Conservation (phyloP, 2,329 filamentous ascomycete genomes). For the Diaporthe velutina region DNA sequence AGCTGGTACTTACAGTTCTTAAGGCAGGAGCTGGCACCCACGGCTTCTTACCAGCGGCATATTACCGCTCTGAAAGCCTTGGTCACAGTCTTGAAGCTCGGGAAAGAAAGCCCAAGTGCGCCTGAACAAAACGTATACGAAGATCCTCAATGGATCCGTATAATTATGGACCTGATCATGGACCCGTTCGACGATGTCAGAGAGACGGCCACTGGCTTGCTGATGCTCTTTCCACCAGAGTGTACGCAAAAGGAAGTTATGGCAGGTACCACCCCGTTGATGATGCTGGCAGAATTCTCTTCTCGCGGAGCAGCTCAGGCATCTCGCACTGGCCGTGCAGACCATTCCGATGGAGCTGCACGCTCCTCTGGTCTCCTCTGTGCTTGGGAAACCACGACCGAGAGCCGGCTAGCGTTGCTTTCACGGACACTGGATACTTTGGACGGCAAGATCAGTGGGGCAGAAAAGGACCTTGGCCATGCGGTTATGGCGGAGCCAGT, state of each 20-base stretch:
- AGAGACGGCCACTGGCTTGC: conserved; percentile 64
- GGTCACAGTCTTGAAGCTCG: conserved; percentile 75
- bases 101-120: conserved; percentile 63
- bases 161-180: conserved; percentile 82
- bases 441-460: conserved; percentile 73
- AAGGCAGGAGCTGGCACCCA: conserved; percentile 79
- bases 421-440: conserved; percentile 70
- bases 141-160: conserved; percentile 67
- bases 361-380: conserved; percentile 80
- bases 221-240: conserved; percentile 62
- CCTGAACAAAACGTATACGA: conserved; percentile 46
- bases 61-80: conserved; percentile 83
- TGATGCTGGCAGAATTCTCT: conserved; percentile 62
- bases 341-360: conserved; percentile 93
- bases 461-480: conserved; percentile 73
- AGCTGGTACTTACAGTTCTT: conserved; percentile 81
- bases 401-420: conserved; percentile 64
- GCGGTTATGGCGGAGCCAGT: conserved; percentile 77
- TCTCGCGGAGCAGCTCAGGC: conserved; percentile 69
- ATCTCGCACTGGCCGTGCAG: conserved; percentile 82
- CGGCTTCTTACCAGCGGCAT: conserved; percentile 90
- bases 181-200: conserved; percentile 96
- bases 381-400: conserved; percentile 61
- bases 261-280: conserved; percentile 41
- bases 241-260: conserved; percentile 47